These are phyloP conservation scores for Exophiala phaeomuriformis DNA, from an alignment of 2,329 filamentous ascomycete species.

Conservation along the genomic window DNA sequence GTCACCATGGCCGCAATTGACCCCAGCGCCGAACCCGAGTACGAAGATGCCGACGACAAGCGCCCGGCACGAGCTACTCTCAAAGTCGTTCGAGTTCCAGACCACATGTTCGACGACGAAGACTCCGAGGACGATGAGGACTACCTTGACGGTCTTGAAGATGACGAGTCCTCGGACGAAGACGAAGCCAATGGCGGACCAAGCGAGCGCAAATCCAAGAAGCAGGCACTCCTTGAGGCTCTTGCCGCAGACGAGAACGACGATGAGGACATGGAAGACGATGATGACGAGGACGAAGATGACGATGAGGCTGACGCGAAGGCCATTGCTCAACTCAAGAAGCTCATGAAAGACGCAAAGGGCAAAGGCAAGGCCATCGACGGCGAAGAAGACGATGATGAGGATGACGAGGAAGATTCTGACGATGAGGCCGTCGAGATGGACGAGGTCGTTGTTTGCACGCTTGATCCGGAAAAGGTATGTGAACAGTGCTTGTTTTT, in stretches of 20 bases:
- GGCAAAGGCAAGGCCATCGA: conserved; percentile 67
- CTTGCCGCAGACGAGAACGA: conserved; percentile 64
- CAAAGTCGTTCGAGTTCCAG: conserved; percentile 74
- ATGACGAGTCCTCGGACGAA: conserved; percentile 47
- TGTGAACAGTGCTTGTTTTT: conserved; percentile 26
- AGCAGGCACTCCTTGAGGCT: conserved; percentile 68
- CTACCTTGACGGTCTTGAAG: conserved; percentile 34
- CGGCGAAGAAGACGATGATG: conserved; percentile 48
- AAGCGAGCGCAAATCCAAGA: conserved; percentile 83
- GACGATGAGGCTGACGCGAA: conserved; percentile 49
- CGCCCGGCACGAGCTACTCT: conserved; percentile 60
- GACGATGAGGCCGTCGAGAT: conserved; percentile 53
- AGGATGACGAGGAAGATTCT: conserved; percentile 42
- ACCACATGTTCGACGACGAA: conserved; percentile 47
- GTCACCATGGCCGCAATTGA: conserved; percentile 99
- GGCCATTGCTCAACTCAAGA: conserved; percentile 44
- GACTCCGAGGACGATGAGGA: conserved; percentile 50
- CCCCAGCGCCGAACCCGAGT: conserved; percentile 67
- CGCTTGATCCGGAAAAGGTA: conserved; percentile 87
- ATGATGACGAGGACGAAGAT: conserved; percentile 62
- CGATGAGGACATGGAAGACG: conserved; percentile 61
- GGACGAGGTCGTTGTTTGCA: conserved; percentile 84
- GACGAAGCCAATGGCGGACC: conserved; percentile 51
- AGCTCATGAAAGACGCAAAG: conserved; percentile 45
- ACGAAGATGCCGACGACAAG: conserved; percentile 56